These are phyloP conservation scores for Phalaenopsis equestris DNA, from an alignment of 106 monocot species.

Conservation along the genomic window DNA sequence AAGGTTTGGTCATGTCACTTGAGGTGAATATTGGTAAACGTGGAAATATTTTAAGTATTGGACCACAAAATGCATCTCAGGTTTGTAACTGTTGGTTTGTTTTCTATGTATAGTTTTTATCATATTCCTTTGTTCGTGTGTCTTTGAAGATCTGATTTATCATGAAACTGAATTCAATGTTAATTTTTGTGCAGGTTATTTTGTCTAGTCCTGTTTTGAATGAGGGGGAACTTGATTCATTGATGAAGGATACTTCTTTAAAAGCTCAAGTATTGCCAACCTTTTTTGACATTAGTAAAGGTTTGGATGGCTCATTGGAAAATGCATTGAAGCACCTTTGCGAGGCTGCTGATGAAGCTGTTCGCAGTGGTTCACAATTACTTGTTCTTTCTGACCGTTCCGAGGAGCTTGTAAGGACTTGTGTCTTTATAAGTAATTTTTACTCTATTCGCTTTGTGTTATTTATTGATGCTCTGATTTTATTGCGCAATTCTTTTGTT, in stretches of 20 bases:
- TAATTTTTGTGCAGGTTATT: slow-evolving; percentile 46
- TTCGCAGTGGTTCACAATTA: slow-evolving; percentile 84
- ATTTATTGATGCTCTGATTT: too few species aligned
- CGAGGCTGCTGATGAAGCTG: slow-evolving; percentile 92
- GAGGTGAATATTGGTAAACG: slow-evolving; percentile 95
- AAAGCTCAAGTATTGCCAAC: slow-evolving; percentile 66
- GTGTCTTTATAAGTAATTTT: too few species aligned
- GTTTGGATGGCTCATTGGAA: slow-evolving; percentile 74
- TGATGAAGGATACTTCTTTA: slow-evolving; percentile 62
- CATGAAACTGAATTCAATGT: background rate
- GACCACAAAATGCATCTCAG: slow-evolving; percentile 95
- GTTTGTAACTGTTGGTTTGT: slow-evolving; percentile 21
- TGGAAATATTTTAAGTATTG: slow-evolving; percentile 82
- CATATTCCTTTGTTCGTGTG: background rate
- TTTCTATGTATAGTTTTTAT: background rate
- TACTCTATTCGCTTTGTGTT: too few species aligned
- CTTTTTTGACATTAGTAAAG: slow-evolving; percentile 87
- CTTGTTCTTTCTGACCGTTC: slow-evolving; percentile 93
- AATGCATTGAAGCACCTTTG: slow-evolving; percentile 58
- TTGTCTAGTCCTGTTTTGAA: slow-evolving; percentile 82
- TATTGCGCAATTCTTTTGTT: too few species aligned
- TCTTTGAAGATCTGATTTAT: background rate
- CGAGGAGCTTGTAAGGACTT: slow-evolving; percentile 70
- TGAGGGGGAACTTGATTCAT: slow-evolving; percentile 90
- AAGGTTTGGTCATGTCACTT: slow-evolving; percentile 97